phyloP scores from a whole-genome alignment of 176 grass and related monocot species.

The Cymbopogon citratus region DNA sequence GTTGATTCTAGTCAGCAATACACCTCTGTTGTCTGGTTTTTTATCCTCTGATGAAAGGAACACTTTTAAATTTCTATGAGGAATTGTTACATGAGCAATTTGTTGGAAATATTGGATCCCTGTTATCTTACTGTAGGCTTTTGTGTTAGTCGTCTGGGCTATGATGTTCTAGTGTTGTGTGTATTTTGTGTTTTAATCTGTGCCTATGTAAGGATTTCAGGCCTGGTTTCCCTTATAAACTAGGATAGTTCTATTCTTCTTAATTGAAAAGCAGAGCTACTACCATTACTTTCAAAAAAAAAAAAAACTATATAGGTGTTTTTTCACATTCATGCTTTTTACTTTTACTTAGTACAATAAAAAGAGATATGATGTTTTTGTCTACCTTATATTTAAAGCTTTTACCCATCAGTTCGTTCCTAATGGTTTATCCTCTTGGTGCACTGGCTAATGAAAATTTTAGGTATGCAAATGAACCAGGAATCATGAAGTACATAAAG shows the following conservation, averaged over 20 bases:
- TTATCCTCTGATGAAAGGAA: constrained; percentile 1
- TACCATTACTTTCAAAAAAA: no score
- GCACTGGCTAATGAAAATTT: constrained; percentile 21
- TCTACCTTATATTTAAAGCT: constrained; percentile 1
- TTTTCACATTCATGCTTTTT: neutral
- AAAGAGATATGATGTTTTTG: neutral
- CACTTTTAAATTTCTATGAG: neutral
- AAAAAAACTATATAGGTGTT: no score
- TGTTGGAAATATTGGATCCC: neutral
- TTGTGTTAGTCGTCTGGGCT: neutral
- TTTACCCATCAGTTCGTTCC: neutral
- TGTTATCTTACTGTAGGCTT: neutral
- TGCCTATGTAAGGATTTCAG: no score
- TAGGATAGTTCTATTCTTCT: no score
- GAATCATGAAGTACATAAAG: constrained; percentile 98
- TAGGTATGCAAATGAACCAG: constrained; percentile 73
- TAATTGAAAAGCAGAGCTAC: no score
- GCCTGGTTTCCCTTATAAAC: no score
- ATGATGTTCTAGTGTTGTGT: no score
- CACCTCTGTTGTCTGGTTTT: neutral
- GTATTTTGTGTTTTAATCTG: no score
- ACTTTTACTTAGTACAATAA: neutral
- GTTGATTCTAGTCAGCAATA: neutral
- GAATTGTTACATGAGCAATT: neutral
- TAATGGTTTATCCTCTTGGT: constrained; percentile 24